Conservation (phyloP, 192 early-diverging fungal genomes). For the Linnemannia schmuckeri region DNA sequence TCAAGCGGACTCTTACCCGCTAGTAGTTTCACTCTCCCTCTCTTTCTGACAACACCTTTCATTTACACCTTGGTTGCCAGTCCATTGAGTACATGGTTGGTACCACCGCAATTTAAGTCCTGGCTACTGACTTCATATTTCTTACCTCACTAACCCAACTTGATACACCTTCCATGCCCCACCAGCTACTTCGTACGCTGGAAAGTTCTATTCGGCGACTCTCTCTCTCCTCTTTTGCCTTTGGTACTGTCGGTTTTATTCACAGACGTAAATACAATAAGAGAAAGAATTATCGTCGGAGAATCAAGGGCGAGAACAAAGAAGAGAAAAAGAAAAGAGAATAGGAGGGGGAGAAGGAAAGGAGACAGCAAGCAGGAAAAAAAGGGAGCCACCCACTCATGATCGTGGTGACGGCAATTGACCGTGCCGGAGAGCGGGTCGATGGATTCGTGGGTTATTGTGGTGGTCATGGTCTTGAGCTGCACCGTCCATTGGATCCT, state of each 20-base stretch:
- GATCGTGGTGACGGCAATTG: not conserved
- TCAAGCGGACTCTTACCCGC: not conserved
- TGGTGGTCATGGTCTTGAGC: not conserved
- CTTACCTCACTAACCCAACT: not conserved
- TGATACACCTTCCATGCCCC: not conserved
- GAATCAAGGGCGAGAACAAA: not conserved
- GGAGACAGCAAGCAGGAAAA: not conserved
- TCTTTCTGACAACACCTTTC: not conserved
- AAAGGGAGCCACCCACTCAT: not conserved
- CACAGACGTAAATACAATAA: not conserved
- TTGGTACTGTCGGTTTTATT: not conserved
- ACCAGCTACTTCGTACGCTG: not conserved
- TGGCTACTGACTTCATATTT: not conserved
- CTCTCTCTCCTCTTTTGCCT: not conserved
- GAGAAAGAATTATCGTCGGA: not conserved
- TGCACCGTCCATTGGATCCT: conserved; percentile 6
- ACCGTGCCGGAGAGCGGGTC: not conserved
- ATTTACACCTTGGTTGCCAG: not conserved
- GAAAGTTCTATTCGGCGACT: not conserved
- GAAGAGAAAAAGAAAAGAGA: not conserved
- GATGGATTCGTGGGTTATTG: not conserved
- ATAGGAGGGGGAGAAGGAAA: not conserved
- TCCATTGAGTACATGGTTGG: not conserved
- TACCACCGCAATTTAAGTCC: not conserved
- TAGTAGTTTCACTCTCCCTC: not conserved